Base-by-base conservation (phyloP, 1,139 yeast species). In the Yamadazyma trypodendri region DNA sequence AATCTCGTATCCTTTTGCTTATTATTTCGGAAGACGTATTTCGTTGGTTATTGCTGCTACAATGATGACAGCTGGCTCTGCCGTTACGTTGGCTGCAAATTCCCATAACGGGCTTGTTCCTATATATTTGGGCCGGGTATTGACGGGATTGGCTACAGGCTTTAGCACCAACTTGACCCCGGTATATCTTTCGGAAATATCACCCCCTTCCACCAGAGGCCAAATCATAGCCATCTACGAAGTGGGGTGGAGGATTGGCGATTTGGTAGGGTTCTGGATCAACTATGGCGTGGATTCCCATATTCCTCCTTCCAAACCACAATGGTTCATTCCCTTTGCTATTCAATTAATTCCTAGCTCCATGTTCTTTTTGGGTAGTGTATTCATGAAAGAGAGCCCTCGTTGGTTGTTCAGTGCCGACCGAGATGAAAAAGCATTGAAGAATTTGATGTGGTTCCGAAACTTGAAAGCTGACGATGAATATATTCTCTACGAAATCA, bases 201-300 rank as follows among this genome's bases (percentile, higher is more conserved):
- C 68, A 4, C 73, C 74, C 1, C 67, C 72, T 0, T 67, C 72
- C 0, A 54, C 63, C 16, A 54, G 74, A 42, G 75, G 75, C 13
- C 61, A 62, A 37, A 51, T 68, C 14, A 64, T 64, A 24, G 58
- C 65, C 20, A 48, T 64, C 31, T 68, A 65, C 41, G 73, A 68
- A 53, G 60, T 67, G 38, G 72, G 72, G n/a, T 68, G 72, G 72
- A 54, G 72, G 48, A 49, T 66, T 28, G 74, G 73, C 31, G 72
- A 65, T 44, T 54, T 68, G 45, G 64, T 63, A 15, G 73, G 72
- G 1, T 68, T 68, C 48, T 68, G 73, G 72, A 66, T 68, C 43
- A 60, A 62, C 34, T 68, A 64, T 43, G 75, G 68, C 4, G 65
- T 65, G 28, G 64, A 59, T 40, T 47, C 60, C 7, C 63, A 64